Evolutionary conservation across 2,329 filamentous ascomycete species (phyloP).

Genomic region (Cadophora gregata): DNA sequence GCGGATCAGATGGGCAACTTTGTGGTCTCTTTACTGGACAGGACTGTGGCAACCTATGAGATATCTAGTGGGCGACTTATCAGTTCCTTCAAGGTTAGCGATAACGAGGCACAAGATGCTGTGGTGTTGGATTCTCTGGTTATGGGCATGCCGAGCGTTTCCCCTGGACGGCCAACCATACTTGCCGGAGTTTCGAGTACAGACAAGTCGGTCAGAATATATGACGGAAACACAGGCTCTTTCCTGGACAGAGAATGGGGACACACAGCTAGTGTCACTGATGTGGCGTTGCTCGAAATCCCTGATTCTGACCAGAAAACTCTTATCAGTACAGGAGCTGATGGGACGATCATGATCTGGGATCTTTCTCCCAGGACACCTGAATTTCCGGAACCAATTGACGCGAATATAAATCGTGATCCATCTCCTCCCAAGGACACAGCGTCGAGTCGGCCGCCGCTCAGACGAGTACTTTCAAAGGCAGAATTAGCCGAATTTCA

Average conservation of each 20-base stretch:
- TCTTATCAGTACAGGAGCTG: conserved; percentile 76
- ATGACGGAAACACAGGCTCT: conserved; percentile 76
- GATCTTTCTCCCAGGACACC: conserved; percentile 39
- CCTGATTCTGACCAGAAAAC: conserved; percentile 60
- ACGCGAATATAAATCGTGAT: conserved; percentile 32
- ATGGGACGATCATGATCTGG: conserved; percentile 85
- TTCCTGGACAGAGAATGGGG: conserved; percentile 92
- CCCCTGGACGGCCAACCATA: conserved; percentile 62
- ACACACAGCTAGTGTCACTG: conserved; percentile 92
- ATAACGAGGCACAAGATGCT: conserved; percentile 79
- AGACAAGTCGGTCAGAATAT: conserved; percentile 93
- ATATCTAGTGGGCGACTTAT: conserved; percentile 71
- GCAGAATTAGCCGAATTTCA: conserved; percentile 85
- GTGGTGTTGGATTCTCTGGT: conserved; percentile 83
- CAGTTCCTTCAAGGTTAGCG: conserved; percentile 80
- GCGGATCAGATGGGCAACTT: conserved; percentile 58
- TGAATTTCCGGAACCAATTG: conserved; percentile 34
- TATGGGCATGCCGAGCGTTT: conserved; percentile 61
- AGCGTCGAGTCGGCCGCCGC: conserved; percentile 69
- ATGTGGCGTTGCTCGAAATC: conserved; percentile 72
- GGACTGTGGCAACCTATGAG: conserved; percentile 65
- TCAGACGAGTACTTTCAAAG: conserved; percentile 85
- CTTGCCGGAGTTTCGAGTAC: conserved; percentile 90
- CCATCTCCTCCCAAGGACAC: conserved; percentile 51
- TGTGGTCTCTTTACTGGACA: conserved; percentile 65